Conservation (phyloP, 1,284 basidiomycete genomes). For the Mycena citricolor region DNA sequence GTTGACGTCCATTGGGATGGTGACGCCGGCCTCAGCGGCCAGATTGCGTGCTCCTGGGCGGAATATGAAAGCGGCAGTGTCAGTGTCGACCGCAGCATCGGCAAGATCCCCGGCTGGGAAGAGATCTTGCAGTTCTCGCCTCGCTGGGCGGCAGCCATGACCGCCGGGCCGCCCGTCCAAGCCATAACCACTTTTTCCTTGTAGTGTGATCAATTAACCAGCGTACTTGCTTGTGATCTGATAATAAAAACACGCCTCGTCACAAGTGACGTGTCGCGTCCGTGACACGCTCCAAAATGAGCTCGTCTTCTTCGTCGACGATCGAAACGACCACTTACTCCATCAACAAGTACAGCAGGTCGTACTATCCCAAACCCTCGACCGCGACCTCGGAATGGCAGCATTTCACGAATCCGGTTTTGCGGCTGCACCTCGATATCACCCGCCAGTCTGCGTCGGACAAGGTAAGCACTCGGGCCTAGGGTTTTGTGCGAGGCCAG, state of each 20-base stretch:
- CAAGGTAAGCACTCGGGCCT: too few relatives aligned
- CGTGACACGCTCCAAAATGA: not conserved
- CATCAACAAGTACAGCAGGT: conserved; percentile 67
- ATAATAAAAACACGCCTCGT: not conserved
- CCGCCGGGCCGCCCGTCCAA: conserved; percentile 58
- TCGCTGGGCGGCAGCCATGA: conserved; percentile 62
- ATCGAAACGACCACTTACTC: conserved; percentile 54
- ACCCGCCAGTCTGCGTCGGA: conserved; percentile 48
- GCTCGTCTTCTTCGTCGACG: conserved; percentile 55
- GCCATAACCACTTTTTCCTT: conserved; percentile 48
- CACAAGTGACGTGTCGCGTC: not conserved
- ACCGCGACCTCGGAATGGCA: conserved; percentile 60
- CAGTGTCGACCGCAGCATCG: conserved; percentile 36
- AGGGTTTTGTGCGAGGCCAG: too few relatives aligned
- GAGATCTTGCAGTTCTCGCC: conserved; percentile 68
- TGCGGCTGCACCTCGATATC: conserved; percentile 62
- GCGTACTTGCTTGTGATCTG: conserved; percentile 3
- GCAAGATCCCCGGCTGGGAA: conserved; percentile 69
- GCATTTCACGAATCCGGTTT: conserved; percentile 69
- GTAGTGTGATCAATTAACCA: conserved; percentile 19
- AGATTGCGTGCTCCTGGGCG: conserved; percentile 67
- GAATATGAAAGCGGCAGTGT: conserved; percentile 63
- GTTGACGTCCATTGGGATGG: conserved; percentile 50
- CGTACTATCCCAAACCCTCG: conserved; percentile 41
- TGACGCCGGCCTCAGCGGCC: conserved; percentile 40